Conservation (phyloP, 1,139 yeast species). For the Debaryomycetaceae sp. region DNA sequence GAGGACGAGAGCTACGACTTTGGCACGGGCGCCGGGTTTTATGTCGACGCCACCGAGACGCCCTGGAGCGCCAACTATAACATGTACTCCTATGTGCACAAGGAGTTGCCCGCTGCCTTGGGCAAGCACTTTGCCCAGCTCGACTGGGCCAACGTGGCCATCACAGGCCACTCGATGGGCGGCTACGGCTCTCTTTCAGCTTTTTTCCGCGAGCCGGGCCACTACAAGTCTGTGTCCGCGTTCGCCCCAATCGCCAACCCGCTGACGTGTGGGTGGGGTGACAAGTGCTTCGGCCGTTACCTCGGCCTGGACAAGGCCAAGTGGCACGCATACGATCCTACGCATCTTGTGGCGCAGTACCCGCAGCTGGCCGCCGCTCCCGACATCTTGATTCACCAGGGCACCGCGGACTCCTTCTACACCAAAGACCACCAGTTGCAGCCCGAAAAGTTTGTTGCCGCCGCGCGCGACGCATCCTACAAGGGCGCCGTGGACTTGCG, state of each 20-base stretch:
- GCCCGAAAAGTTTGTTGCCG: slow-evolving; percentile 69
- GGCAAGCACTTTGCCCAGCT: slow-evolving; percentile 41
- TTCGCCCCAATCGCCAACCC: slow-evolving; percentile 92
- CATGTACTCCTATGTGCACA: slow-evolving; percentile 80
- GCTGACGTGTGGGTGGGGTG: slow-evolving; percentile 70
- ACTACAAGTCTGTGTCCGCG: slow-evolving; percentile 80
- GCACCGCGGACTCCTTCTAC: slow-evolving; percentile 71
- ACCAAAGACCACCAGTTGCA: slow-evolving; percentile 59
- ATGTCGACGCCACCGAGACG: slow-evolving; percentile 72
- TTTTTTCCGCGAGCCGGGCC: slow-evolving; percentile 67
- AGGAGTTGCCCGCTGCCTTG: slow-evolving; percentile 60
- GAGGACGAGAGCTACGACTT: slow-evolving; percentile 86
- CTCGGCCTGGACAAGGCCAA: slow-evolving; percentile 54
- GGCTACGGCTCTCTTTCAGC: slow-evolving; percentile 90
- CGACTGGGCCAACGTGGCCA: slow-evolving; percentile 58
- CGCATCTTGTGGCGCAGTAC: slow-evolving; percentile 58
- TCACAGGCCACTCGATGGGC: slow-evolving; percentile 98
- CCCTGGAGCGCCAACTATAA: slow-evolving; percentile 73
- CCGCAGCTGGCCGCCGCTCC: slow-evolving; percentile 41
- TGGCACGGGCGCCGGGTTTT: slow-evolving; percentile 95
- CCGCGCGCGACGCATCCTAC: slow-evolving; percentile 55
- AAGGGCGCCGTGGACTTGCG: slow-evolving; percentile 58
- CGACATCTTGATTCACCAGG: slow-evolving; percentile 78
- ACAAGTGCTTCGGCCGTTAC: slow-evolving; percentile 75
- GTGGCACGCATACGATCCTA: slow-evolving; percentile 82